These are phyloP conservation scores for Melaleuca quinquenervia DNA, from an alignment of 345 rosid species.

Conservation along the genomic window DNA sequence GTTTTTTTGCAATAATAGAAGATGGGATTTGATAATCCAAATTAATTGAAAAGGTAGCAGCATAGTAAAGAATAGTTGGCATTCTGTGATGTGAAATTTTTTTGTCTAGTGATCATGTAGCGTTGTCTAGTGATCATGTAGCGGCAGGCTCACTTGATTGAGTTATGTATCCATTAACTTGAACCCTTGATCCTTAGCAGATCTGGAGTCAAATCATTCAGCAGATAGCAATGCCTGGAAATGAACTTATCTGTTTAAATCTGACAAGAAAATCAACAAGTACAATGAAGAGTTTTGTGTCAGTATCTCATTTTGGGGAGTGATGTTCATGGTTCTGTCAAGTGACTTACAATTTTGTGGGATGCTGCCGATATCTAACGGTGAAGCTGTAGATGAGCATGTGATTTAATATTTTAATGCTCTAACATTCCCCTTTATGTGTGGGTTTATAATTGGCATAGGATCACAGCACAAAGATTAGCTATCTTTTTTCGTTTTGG, in stretches of 20 bases:
- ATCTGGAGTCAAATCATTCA: conserved; percentile 74
- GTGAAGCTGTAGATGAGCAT: no score
- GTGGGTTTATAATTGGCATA: no score
- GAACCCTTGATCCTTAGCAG: conserved; percentile 54
- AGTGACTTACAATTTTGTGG: no score
- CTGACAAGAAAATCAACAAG: background rate
- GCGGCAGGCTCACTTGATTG: background rate
- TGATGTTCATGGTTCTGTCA: no score
- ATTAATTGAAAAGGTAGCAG: background rate
- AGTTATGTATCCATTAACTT: conserved; percentile 1
- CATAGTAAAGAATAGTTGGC: background rate
- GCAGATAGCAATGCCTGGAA: conserved; percentile 76
- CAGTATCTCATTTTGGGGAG: no score
- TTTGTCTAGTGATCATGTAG: background rate
- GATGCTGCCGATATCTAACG: no score
- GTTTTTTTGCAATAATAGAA: background rate
- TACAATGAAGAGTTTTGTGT: no score
- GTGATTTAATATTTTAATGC: no score
- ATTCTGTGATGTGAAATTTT: background rate
- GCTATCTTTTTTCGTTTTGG: no score
- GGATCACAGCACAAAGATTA: no score
- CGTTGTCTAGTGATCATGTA: background rate
- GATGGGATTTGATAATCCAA: background rate
- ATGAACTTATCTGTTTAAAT: background rate
- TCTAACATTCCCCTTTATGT: no score